Evolutionary conservation across 495 filamentous ascomycete species (phyloP).

Genomic region (Podospora comata): DNA sequence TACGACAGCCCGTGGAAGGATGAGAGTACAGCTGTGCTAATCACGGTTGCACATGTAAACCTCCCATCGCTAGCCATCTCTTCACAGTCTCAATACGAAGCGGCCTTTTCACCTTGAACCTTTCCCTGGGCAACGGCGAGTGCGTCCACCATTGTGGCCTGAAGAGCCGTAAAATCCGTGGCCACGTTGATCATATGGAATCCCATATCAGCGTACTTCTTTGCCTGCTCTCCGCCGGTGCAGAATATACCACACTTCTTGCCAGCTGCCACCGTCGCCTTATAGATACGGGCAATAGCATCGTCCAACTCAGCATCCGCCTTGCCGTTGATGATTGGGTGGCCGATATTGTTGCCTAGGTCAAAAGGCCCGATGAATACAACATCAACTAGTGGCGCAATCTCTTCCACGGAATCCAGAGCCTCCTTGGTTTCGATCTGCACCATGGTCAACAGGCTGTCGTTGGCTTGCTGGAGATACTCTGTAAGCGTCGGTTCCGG

Average conservation of each 20-base stretch:
- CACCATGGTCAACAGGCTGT: conserved; percentile 65
- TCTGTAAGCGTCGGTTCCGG: conserved; percentile 53
- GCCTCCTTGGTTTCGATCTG: conserved; percentile 82
- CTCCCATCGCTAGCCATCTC: background rate
- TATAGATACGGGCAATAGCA: conserved; percentile 62
- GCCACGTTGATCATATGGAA: conserved; percentile 73
- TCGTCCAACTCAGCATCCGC: conserved; percentile 62
- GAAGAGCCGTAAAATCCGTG: conserved; percentile 58
- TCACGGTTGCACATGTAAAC: background rate
- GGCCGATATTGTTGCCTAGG: conserved; percentile 70
- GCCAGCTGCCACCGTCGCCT: conserved; percentile 61
- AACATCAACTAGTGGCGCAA: conserved; percentile 70
- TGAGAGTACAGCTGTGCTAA: background rate
- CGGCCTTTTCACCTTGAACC: conserved; percentile 28
- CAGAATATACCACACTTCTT: conserved; percentile 81
- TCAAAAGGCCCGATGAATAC: conserved; percentile 80
- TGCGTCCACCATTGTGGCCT: conserved; percentile 42
- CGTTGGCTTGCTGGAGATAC: conserved; percentile 74
- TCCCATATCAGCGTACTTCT: conserved; percentile 59
- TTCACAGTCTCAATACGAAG: conserved; percentile 31
- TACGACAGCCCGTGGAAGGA: background rate
- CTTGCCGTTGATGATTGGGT: conserved; percentile 60
- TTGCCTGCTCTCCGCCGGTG: conserved; percentile 62
- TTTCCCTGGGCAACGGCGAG: conserved; percentile 48
- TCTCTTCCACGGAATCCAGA: conserved; percentile 65